Conservation (phyloP, 2,329 filamentous ascomycete genomes). For the Ustulina deusta region DNA sequence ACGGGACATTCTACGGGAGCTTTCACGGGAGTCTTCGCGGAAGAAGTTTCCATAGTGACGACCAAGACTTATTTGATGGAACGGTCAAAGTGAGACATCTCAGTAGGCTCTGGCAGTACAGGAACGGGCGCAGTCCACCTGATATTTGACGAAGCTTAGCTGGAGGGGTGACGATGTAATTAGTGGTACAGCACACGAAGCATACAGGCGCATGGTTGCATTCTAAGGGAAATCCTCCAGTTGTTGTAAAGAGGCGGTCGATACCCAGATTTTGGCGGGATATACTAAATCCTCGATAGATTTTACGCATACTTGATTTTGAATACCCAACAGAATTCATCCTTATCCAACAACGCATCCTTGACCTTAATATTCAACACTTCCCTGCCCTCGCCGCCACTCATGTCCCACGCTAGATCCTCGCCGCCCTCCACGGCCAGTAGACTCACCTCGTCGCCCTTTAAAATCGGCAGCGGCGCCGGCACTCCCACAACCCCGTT, state of each 20-base stretch:
- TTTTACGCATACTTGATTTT: conserved; percentile 44
- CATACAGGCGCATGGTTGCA: background rate
- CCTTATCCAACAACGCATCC: conserved; percentile 42
- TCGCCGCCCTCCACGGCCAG: conserved; percentile 53
- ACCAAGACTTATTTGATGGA: conserved; percentile 48
- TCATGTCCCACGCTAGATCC: conserved; percentile 44
- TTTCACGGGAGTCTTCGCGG: conserved; percentile 52
- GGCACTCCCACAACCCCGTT: conserved; percentile 55
- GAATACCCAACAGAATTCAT: conserved; percentile 48
- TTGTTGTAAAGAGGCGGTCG: background rate
- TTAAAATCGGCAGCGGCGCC: conserved; percentile 59
- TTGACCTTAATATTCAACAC: conserved; percentile 40
- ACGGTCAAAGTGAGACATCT: conserved; percentile 69
- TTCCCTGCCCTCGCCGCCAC: conserved; percentile 29
- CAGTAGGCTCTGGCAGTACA: conserved; percentile 72
- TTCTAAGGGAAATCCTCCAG: background rate
- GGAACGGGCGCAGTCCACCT: conserved; percentile 67
- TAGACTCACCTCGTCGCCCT: conserved; percentile 60
- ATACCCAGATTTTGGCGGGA: conserved; percentile 8
- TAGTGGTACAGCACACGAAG: background rate
- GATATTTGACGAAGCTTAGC: conserved; percentile 55
- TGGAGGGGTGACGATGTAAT: conserved; percentile 47
- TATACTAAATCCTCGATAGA: conserved; percentile 11
- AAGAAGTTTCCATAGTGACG: conserved; percentile 45
- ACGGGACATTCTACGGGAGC: conserved; percentile 54